phyloP scores from a whole-genome alignment of 2,329 filamentous ascomycete genomes.

The Hortaea werneckii region DNA sequence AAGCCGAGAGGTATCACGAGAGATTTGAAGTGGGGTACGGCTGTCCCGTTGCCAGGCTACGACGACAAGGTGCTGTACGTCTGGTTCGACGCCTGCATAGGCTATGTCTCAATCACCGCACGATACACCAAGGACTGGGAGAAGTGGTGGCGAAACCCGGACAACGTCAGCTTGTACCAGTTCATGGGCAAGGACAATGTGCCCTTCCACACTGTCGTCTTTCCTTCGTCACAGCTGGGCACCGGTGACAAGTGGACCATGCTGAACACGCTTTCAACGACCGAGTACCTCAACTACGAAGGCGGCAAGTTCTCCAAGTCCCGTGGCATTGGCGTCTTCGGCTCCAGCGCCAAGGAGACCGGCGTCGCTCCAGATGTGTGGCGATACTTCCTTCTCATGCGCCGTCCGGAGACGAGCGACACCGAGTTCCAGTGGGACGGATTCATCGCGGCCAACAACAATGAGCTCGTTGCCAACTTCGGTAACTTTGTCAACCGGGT shows the following conservation, averaged over 20 bases:
- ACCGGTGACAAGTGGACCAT: conserved; percentile 80
- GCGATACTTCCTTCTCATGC: conserved; percentile 81
- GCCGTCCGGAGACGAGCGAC: conserved; percentile 75
- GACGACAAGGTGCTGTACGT: conserved; percentile 82
- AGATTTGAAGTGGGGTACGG: conserved; percentile 82
- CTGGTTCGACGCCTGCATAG: conserved; percentile 87
- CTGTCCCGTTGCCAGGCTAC: conserved; percentile 50
- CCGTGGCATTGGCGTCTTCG: conserved; percentile 80
- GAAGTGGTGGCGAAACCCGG: conserved; percentile 86
- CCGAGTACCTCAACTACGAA: conserved; percentile 83
- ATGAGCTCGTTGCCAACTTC: conserved; percentile 68
- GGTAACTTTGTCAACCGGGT: conserved; percentile 50
- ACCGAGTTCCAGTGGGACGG: conserved; percentile 83
- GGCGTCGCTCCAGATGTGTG: conserved; percentile 80
- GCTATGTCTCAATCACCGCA: conserved; percentile 89
- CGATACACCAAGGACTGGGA: conserved; percentile 86
- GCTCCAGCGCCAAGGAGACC: conserved; percentile 78
- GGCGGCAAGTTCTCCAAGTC: conserved; percentile 90
- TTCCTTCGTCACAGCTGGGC: conserved; percentile 77
- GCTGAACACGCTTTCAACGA: conserved; percentile 78
- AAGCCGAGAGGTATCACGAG: conserved; percentile 81
- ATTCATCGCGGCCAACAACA: conserved; percentile 80
- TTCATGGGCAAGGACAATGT: conserved; percentile 94
- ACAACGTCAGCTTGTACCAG: conserved; percentile 81
- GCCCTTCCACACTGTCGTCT: conserved; percentile 82